Evolutionary conservation across 164 flowering plant genomes (phyloP).

Genomic region (Warburgia ugandensis): DNA sequence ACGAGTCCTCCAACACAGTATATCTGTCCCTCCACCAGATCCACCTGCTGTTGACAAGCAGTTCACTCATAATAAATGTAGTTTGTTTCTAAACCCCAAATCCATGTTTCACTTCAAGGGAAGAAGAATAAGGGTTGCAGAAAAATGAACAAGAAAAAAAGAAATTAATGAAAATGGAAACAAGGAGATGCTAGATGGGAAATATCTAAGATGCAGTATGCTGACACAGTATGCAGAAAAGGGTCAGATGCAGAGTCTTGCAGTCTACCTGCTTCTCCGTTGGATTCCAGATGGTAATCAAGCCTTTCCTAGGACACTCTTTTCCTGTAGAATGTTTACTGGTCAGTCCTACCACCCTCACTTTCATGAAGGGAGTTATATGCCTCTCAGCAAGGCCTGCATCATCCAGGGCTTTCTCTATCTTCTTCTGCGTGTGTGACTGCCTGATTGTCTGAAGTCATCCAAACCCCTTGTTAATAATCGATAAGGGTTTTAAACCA

Average conservation of each 20-base stretch:
- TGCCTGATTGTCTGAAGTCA: slow-evolving; percentile 52
- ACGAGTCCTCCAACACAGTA: slow-evolving; percentile 57
- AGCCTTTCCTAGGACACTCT: slow-evolving; percentile 33
- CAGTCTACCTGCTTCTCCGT: slow-evolving; percentile 93
- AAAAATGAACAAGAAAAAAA: slow-evolving; percentile 1
- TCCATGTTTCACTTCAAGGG: too few species aligned
- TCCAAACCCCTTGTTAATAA: slow-evolving; percentile 7
- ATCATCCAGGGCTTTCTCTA: slow-evolving; percentile 60
- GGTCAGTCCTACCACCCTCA: slow-evolving; percentile 67
- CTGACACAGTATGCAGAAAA: too few species aligned
- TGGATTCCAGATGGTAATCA: slow-evolving; percentile 83
- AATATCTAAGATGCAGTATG: too few species aligned
- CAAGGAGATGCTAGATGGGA: too few species aligned
- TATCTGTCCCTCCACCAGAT: slow-evolving; percentile 76
- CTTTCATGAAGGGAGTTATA: slow-evolving; percentile 78
- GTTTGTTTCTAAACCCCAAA: too few species aligned
- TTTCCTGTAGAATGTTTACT: slow-evolving; percentile 24
- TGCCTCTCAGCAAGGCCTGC: slow-evolving; percentile 66
- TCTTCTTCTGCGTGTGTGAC: slow-evolving; percentile 45
- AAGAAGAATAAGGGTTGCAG: too few species aligned
- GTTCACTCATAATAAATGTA: too few species aligned
- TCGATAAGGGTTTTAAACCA: background rate
- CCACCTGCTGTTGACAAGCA: slow-evolving; percentile 40
- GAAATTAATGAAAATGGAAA: background rate
- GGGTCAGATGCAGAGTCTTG: too few species aligned